phyloP scores from a whole-genome alignment of 2,329 filamentous ascomycete genomes.

The Ophiosphaerella korrae region DNA sequence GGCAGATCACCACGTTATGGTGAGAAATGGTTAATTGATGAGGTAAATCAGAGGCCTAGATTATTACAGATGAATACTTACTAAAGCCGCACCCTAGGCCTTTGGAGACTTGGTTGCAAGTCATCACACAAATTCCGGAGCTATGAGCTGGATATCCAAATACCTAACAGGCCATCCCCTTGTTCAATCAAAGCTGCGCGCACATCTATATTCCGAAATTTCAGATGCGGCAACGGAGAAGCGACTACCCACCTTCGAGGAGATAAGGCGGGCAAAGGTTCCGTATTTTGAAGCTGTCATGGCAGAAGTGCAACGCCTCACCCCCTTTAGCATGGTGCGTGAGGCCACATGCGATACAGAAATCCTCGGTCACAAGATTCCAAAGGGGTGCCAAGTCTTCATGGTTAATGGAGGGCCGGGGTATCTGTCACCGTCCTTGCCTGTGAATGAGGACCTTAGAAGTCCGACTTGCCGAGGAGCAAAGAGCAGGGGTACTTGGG shows the following conservation, averaged over 20 bases:
- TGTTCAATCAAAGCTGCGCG: slow-evolving; percentile 6
- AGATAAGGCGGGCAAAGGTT: slow-evolving; percentile 1
- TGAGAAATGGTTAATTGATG: slow-evolving; percentile 7
- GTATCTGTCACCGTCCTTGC: slow-evolving; percentile 2
- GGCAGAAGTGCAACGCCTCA: slow-evolving; percentile 49
- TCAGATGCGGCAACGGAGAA: slow-evolving; percentile 1
- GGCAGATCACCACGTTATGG: slow-evolving; percentile 6
- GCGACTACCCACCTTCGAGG: slow-evolving; percentile 1
- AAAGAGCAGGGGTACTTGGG: not conserved
- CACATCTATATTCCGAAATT: not conserved
- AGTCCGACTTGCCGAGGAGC: not conserved
- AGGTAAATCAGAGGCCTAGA: slow-evolving; percentile 8
- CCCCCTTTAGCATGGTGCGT: slow-evolving; percentile 38
- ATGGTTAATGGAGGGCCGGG: slow-evolving; percentile 33
- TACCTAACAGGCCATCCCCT: slow-evolving; percentile 3
- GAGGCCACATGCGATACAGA: slow-evolving; percentile 45
- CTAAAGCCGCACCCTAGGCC: too few species aligned
- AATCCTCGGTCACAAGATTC: slow-evolving; percentile 49
- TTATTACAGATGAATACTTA: too few species aligned
- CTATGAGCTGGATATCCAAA: slow-evolving; percentile 10
- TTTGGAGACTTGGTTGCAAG: not conserved
- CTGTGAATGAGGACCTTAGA: not conserved
- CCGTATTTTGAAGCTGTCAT: slow-evolving; percentile 50
- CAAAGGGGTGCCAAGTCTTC: slow-evolving; percentile 46
- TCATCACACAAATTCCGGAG: slow-evolving; percentile 8